Evolutionary conservation across 225 moss, liverwort and hornwort genomes (phyloP).

Genomic region (Physcomitrium patens): DNA sequence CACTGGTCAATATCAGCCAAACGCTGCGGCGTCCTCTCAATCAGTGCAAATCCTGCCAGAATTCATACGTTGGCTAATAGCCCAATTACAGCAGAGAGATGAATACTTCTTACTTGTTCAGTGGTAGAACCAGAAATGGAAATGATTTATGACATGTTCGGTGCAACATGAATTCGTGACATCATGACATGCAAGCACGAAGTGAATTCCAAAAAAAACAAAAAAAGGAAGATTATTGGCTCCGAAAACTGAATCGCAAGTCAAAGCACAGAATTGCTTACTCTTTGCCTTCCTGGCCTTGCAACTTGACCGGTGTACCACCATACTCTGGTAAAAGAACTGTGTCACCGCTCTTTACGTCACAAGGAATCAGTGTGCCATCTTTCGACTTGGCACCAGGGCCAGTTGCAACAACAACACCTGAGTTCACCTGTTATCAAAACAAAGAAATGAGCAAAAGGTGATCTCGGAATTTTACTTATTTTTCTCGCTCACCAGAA

Average conservation of each 20-base stretch:
- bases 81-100: not conserved
- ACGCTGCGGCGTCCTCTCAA: not conserved
- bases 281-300: constrained; percentile 79
- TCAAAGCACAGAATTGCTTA: constrained; percentile 32
- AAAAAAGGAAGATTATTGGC: not conserved
- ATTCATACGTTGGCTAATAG: not conserved
- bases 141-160: not conserved
- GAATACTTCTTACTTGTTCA: not conserved
- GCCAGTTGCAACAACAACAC: constrained; percentile 73
- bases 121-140: not conserved
- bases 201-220: not conserved
- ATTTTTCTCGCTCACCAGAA: not conserved
- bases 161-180: not conserved
- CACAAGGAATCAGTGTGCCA: constrained; percentile 56
- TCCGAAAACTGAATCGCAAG: not conserved
- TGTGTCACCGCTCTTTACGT: constrained; percentile 82
- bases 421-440: constrained; percentile 68
- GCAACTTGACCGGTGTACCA: constrained; percentile 70
- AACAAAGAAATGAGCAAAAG: not conserved
- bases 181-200: not conserved
- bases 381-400: constrained; percentile 72
- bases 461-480: not conserved
- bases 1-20: no score
- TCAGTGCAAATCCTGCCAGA: not conserved
- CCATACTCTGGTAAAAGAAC: constrained; percentile 87